Conservation (phyloP, 2,329 filamentous ascomycete species). For the Madurella fahalii region DNA sequence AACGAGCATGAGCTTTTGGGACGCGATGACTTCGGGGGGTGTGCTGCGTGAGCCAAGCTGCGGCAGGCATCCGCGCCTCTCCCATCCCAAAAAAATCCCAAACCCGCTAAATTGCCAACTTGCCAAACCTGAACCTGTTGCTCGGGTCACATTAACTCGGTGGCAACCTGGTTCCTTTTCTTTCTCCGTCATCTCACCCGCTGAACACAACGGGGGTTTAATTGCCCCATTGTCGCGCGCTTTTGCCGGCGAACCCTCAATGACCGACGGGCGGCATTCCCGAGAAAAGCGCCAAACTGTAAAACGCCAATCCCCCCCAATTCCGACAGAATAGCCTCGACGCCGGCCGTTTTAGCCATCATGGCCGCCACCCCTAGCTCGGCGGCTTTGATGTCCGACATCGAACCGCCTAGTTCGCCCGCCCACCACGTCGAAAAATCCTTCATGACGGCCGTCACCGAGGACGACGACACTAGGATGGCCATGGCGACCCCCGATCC, state of each 20-base stretch:
- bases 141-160: not conserved
- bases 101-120: conserved; percentile 6
- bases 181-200: not conserved
- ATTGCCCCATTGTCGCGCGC: conserved; percentile 5
- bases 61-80: conserved; percentile 21
- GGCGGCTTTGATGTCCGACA: conserved; percentile 38
- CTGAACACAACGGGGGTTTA: conserved; percentile 3
- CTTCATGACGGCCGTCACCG: conserved; percentile 43
- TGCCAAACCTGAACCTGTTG: conserved; percentile 2
- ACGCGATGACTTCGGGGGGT: conserved; percentile 24
- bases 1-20: conserved; percentile 7
- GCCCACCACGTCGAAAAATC: conserved; percentile 41
- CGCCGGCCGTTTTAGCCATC: not conserved
- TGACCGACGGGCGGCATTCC: not conserved
- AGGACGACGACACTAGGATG: conserved; percentile 43
- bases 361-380: conserved; percentile 26
- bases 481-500: conserved; percentile 42
- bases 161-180: conserved; percentile 8
- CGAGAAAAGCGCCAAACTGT: not conserved
- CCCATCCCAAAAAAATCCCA: conserved; percentile 16
- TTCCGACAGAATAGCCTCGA: not conserved
- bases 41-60: conserved; percentile 16
- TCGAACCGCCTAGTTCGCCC: conserved; percentile 46
- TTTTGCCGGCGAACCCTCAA: not conserved
- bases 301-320: not conserved